Percentiles rank a stretch among this genome's conserved stretches.
Evolutionary conservation across 2,329 filamentous ascomycete genomes (phyloP).

Genomic region (Exophiala sideris): DNA sequence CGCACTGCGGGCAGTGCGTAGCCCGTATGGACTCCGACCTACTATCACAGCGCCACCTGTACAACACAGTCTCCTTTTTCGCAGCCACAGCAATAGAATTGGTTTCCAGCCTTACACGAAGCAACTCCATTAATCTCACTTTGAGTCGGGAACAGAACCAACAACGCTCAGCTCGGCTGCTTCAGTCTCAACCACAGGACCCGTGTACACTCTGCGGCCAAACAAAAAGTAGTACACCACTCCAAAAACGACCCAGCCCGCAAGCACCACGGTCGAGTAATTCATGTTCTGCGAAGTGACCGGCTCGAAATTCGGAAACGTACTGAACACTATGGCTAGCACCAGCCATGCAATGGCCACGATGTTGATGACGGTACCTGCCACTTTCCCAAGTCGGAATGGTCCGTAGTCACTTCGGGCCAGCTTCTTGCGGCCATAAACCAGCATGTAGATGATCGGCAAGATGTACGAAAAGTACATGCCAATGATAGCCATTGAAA

Average conservation of each 20-base stretch:
- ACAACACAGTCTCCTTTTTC: too few species aligned
- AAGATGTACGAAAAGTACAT: slow-evolving; percentile 50
- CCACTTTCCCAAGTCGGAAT: slow-evolving; percentile 31
- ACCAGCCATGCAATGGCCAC: slow-evolving; percentile 32
- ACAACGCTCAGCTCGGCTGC: slow-evolving; percentile 30
- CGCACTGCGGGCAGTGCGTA: too few species aligned
- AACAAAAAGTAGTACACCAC: slow-evolving; percentile 45
- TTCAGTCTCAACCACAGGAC: slow-evolving; percentile 40
- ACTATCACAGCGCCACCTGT: too few species aligned
- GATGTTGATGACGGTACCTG: slow-evolving; percentile 29
- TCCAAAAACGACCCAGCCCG: slow-evolving; percentile 36
- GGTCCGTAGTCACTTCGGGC: slow-evolving; percentile 19
- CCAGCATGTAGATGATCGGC: slow-evolving; percentile 46
- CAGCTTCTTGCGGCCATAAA: slow-evolving; percentile 32
- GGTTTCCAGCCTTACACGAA: too few species aligned
- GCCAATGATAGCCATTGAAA: slow-evolving; percentile 30
- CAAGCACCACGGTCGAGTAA: slow-evolving; percentile 28
- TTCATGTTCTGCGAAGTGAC: slow-evolving; percentile 36
- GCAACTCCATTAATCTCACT: neutral
- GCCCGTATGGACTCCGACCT: too few species aligned
- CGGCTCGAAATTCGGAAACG: slow-evolving; percentile 32
- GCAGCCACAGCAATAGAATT: too few species aligned
- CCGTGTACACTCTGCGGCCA: slow-evolving; percentile 48
- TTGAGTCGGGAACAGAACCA: neutral
- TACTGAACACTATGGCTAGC: slow-evolving; percentile 32